A percentile compares a stretch with the other conserved stretches of the same genome.
These are phyloP conservation scores for Amborella trichopoda DNA, from an alignment of 164 flowering plant species.

Conservation along the genomic window DNA sequence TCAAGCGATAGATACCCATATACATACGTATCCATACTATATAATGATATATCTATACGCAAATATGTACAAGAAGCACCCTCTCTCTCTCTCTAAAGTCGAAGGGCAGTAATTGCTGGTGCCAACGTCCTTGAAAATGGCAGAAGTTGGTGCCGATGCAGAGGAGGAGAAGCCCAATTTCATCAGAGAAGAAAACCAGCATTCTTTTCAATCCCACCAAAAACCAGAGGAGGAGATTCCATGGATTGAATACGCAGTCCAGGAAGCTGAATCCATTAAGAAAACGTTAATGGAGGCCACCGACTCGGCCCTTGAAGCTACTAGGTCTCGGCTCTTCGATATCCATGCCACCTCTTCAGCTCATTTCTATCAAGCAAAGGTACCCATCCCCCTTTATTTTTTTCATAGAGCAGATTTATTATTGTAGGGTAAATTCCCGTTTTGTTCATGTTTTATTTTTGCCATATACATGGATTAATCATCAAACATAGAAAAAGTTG, in stretches of 20 bases:
- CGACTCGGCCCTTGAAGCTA: constrained; percentile 29
- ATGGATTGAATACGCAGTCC: constrained; percentile 62
- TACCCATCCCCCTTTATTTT: constrained; percentile 10
- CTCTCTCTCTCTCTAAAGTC: neutral
- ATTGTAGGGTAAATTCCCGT: too few species aligned
- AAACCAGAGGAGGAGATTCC: constrained; percentile 18
- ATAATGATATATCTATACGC: too few species aligned
- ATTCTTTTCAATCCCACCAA: too few species aligned
- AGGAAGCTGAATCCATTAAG: constrained; percentile 41
- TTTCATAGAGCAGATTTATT: neutral
- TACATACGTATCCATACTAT: too few species aligned
- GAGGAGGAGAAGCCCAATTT: constrained; percentile 7
- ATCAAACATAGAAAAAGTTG: too few species aligned
- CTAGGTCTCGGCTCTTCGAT: constrained; percentile 52
- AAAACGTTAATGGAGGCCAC: constrained; percentile 27
- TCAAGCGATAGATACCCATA: too few species aligned
- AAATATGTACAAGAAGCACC: too few species aligned
- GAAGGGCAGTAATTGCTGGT: neutral
- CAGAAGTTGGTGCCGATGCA: constrained; percentile 5
- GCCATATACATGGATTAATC: too few species aligned
- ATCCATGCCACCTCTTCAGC: constrained; percentile 55
- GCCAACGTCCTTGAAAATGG: constrained; percentile 1
- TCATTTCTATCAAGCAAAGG: constrained; percentile 54
- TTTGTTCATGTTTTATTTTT: neutral
- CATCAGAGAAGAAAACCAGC: too few species aligned